Evolutionary conservation across 148 eudicot species (phyloP).

Genomic region (Rhododendron henanense): DNA sequence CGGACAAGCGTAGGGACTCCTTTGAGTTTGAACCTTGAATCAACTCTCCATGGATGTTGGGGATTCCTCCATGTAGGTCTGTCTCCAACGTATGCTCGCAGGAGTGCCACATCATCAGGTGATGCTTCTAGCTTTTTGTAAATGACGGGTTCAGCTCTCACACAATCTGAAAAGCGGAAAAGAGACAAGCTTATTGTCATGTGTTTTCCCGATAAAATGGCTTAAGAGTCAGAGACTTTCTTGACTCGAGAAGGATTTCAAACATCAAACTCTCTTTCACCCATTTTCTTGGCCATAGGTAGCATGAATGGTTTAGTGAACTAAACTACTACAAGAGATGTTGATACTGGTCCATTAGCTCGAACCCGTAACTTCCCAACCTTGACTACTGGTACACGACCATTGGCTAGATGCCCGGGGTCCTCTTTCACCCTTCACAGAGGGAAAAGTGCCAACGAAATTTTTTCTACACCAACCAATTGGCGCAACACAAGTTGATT

Average conservation of each 20-base stretch:
- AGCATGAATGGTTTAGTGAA: background rate
- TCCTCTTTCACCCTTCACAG: background rate
- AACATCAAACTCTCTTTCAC: background rate
- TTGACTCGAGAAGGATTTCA: background rate
- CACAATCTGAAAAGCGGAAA: conserved; percentile 58
- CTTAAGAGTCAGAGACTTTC: too few relatives aligned
- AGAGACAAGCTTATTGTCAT: background rate
- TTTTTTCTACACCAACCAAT: background rate
- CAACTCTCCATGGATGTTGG: too few relatives aligned
- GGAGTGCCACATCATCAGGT: conserved; percentile 46
- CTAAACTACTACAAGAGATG: background rate
- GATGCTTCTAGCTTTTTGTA: conserved; percentile 67
- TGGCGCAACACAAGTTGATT: background rate
- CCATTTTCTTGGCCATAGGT: background rate
- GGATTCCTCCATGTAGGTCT: too few relatives aligned
- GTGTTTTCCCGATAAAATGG: background rate
- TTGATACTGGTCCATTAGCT: background rate
- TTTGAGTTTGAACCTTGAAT: too few relatives aligned
- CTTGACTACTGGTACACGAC: background rate
- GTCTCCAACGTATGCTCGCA: too few relatives aligned
- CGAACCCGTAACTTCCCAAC: background rate
- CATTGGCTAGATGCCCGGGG: background rate
- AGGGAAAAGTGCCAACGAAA: background rate
- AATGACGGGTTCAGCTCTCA: conserved; percentile 91
- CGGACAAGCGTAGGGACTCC: too few relatives aligned